Evolutionary conservation across 345 rosid genomes (phyloP), one percentile per base, ranked within the genome.

Genomic region (Camelina neglecta): DNA sequence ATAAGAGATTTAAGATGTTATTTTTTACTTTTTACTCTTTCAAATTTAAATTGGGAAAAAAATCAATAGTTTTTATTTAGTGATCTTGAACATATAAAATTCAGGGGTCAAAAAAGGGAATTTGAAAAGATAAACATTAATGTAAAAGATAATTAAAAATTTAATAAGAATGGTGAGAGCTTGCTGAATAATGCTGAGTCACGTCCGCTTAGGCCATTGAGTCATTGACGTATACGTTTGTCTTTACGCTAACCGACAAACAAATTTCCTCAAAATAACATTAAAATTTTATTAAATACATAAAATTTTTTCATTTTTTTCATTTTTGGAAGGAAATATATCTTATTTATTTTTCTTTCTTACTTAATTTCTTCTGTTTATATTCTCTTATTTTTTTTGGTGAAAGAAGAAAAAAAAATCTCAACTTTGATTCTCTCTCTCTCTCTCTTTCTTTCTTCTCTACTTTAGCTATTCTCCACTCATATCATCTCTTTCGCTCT

Each of bases 161-260:
- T 29, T 0, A 29, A 29, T 12, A 33, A 56, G 16, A 64, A 20
- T 74, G 60, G 33, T 12, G 67, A 66, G 59, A 49, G 60, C 41
- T 18, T 18, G 18, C 18, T 63, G 2, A 21, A 21, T 21, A 21
- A 21, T 75, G 74, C 74, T 75, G 79, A 69, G 69, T 75, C 79
- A 69, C n/a, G 64, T 75, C 74, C 48, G 64, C 63, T 51, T 75
- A 3, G 29, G 58, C 11, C 33, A 31, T 42, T 68, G 74, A 61
- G 57, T 10, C 21, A 42, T 51, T 60, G 74, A 61, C 74, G 56
- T 41, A 21, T 16, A 31, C 44, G 11, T 67, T 57, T 60, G 79
- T 51, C 79, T 60, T 60, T 31, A 60, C 53, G 8, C 69, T 9
- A 60, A 59, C 53, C 33, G 53, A 75, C 57, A 60, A 60, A 12